Evolutionary conservation across 495 filamentous ascomycete genomes (phyloP).

Genomic region (Aspergillus ellipticus): DNA sequence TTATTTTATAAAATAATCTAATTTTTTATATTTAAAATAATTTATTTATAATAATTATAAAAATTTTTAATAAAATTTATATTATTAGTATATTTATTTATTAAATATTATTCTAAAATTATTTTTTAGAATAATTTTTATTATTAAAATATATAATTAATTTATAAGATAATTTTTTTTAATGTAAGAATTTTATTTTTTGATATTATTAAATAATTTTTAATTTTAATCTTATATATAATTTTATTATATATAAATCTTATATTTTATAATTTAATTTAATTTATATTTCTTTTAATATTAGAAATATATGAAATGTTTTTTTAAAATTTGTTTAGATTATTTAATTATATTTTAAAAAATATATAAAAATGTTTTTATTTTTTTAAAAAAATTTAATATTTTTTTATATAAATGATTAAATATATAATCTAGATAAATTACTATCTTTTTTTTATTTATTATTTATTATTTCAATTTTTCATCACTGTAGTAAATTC

Average conservation of each 20-base stretch:
- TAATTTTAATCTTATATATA: not conserved
- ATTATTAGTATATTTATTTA: not conserved
- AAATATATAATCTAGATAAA: not conserved
- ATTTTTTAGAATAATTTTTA: not conserved
- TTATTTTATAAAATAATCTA: not conserved
- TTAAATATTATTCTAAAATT: not conserved
- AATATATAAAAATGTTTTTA: not conserved
- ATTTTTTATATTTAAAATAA: not conserved
- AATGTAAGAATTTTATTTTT: no score
- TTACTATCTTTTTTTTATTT: not conserved
- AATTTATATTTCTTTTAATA: not conserved
- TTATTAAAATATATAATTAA: not conserved
- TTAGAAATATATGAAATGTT: not conserved
- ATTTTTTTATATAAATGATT: not conserved
- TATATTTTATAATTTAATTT: not conserved
- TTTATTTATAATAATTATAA: not conserved
- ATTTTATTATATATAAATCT: not conserved
- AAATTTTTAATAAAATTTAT: not conserved
- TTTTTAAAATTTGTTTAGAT: no score
- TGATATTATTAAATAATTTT: not conserved
- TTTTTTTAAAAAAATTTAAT: conserved; percentile 1
- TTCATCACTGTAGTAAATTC: not conserved
- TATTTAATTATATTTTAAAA: no score
- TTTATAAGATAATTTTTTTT: not conserved
- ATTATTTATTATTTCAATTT: not conserved